These are phyloP conservation scores for Babesia caballi DNA, from an alignment of 169 alveolate genomes.

Conservation along the genomic window DNA sequence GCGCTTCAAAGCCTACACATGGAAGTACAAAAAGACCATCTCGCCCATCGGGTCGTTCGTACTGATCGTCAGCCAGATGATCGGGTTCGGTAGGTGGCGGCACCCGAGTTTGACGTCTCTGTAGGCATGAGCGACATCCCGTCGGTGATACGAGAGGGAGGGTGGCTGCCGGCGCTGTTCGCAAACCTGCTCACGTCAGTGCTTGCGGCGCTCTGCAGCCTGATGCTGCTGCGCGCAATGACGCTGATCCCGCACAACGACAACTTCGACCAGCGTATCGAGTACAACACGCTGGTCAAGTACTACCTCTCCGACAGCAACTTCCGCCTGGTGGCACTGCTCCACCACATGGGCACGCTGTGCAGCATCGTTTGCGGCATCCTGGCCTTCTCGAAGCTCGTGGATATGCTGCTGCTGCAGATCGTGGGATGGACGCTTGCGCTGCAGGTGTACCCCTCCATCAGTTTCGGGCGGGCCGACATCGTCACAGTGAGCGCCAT, in stretches of 20 bases:
- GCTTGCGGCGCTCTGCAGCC: slow-evolving; percentile 68
- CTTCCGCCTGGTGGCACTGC: slow-evolving; percentile 66
- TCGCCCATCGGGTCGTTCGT: slow-evolving; percentile 75
- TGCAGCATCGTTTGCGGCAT: slow-evolving; percentile 70
- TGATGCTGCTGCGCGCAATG: slow-evolving; percentile 75
- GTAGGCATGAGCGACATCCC: slow-evolving; percentile 74
- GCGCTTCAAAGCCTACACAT: slow-evolving; percentile 76
- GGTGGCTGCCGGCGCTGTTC: slow-evolving; percentile 68
- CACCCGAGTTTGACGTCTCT: too few relatives aligned
- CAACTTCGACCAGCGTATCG: slow-evolving; percentile 76
- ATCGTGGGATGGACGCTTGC: slow-evolving; percentile 68
- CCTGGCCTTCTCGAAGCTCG: slow-evolving; percentile 67
- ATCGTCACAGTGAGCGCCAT: slow-evolving; percentile 4
- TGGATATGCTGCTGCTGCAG: slow-evolving; percentile 69
- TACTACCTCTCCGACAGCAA: slow-evolving; percentile 69
- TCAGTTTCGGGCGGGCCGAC: slow-evolving; percentile 39
- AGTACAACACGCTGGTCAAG: slow-evolving; percentile 72
- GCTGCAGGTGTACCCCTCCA: slow-evolving; percentile 66
- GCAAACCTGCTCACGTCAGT: slow-evolving; percentile 66
- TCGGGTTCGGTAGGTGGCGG: slow-evolving; percentile 69
- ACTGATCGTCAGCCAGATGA: slow-evolving; percentile 70
- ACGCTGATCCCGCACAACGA: slow-evolving; percentile 75
- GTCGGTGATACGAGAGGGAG: slow-evolving; percentile 67
- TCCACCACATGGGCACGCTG: slow-evolving; percentile 69
- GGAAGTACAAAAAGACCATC: slow-evolving; percentile 77